Base-by-base conservation (phyloP, 768 basidiomycete genomes). In the Agrocybe praecox region DNA sequence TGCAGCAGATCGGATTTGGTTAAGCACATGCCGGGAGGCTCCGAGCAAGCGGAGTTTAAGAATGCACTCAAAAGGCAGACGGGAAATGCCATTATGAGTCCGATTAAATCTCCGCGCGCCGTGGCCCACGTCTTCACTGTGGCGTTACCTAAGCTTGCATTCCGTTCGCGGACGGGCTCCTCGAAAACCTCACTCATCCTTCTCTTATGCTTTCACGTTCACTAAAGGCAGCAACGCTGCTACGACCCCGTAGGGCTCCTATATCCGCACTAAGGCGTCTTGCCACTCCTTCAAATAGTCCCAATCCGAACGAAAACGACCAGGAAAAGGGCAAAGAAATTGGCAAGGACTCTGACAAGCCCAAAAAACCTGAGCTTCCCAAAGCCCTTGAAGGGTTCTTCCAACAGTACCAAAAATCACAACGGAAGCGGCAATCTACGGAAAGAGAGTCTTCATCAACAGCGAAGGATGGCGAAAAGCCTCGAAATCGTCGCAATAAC, bases 331-430 rank as follows among this genome's bases (percentile, higher is more conserved):
- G 55, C 33, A 61, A 63, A 29, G 65, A 63, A 53, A 72, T 73
- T 56, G 65, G 62, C 52, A 78, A 77, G 62, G 67, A 73, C 34
- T 71, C 75, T 60, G 67, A 68, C 61, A 72, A 75, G 60, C 69
- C 72, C 15, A 67, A 58, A 54, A 76, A 77, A 62, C 71, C 75
- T 45, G 80, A 83, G 51, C 65, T 87, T 42, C 83, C 88, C 42
- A 88, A 84, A 65, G 86, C 78, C 23, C 80, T 92, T 23, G 90
- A 91, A 61, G 89, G 90, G 46, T 92, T 92, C 67, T 92, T 92
- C 74, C 81, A 86, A 68, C 88, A 87, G 56, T 85, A 86, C 58
- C 76, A 79, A 62, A 75, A 80, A 59, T 72, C 69, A 65, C 67
- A 74, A 29, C 61, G 71, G 36, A 24, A 33, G 11, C 58, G 68